Evolutionary conservation across 768 basidiomycete species (phyloP), one percentile per base, ranked within the genome.

Genomic region (Amanita phalloides): DNA sequence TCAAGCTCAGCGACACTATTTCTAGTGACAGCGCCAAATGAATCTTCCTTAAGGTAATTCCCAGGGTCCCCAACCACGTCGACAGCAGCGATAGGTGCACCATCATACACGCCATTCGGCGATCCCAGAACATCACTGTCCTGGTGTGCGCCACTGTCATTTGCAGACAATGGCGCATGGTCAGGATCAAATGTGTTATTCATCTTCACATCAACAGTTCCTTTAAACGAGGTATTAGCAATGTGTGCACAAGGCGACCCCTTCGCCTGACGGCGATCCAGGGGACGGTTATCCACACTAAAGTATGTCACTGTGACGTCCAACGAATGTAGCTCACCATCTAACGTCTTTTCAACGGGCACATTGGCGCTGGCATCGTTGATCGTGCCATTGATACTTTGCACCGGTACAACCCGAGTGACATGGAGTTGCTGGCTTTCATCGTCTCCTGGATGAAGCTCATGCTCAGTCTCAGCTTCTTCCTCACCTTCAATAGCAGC

Each of bases 401-500:
- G 61, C 38, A 57, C 57, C 54, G 72, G 69, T 30, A 66, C 65
- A 53, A 65, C 64, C 45, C 66, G 62, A 61, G 69, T 74, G 56
- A 73, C 70, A 62, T 72, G 69, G 50, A 73, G 62, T 51, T 68
- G 68, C 38, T 72, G 68, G 49, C 65, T 66, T 53, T 76, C 79
- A 50, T 70, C 70, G 46, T 72, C 74, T 55, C 66, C 65, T 56
- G 58, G 62, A 53, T 72, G 71, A 61, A 70, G 66, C 55, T 70
- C 67, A 53, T 59, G 61, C n/a, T 62, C 69, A n/a, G 67, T 61
- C 50, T 71, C 72, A n/a, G 63, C 75, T 53, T 79, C 83, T 52
- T 71, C 81, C 59, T 81, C 82, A 58, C 78, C 82, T 63, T 82
- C 84, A 59, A 90, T 90, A 48, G 88, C 87, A 63, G 86, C 88